A percentile compares a stretch with the other conserved stretches of the same genome.
Conservation (phyloP, 225 moss, liverwort and hornwort species). For the Bryum argenteum region DNA sequence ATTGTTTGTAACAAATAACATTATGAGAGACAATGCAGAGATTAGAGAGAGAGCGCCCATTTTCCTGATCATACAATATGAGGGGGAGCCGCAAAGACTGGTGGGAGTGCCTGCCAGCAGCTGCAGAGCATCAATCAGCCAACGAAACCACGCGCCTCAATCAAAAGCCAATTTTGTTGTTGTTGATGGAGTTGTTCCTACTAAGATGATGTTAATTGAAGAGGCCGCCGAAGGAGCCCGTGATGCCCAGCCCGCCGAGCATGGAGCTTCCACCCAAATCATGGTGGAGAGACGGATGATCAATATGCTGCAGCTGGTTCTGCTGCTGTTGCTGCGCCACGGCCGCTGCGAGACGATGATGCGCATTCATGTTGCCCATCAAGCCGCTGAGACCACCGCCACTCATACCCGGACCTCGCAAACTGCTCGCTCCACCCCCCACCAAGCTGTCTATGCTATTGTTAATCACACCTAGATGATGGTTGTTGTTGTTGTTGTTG, state of each 20-base stretch:
- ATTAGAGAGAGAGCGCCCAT: constrained; percentile 30
- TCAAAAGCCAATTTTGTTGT: not conserved
- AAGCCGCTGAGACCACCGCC: constrained; percentile 47
- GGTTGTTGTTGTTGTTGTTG: constrained; percentile 42
- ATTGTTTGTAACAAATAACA: constrained; percentile 45
- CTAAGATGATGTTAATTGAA: constrained; percentile 54
- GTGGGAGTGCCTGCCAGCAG: constrained; percentile 26
- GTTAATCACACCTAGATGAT: constrained; percentile 34
- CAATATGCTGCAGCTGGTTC: constrained; percentile 55
- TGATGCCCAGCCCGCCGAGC: constrained; percentile 74
- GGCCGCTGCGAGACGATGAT: constrained; percentile 72
- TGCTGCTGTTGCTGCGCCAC: constrained; percentile 76
- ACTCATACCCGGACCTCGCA: constrained; percentile 33
- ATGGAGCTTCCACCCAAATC: constrained; percentile 80
- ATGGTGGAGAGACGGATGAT: constrained; percentile 56
- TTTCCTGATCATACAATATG: constrained; percentile 47
- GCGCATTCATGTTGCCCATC: constrained; percentile 74
- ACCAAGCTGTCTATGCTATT: constrained; percentile 63
- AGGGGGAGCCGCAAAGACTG: constrained; percentile 28
- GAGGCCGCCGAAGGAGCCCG: constrained; percentile 81
- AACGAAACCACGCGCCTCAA: not conserved
- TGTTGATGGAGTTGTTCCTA: no score
- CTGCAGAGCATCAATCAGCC: constrained; percentile 4
- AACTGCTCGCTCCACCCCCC: constrained; percentile 56
- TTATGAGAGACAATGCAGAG: constrained; percentile 43